Conservation (phyloP, 495 filamentous ascomycete genomes). For the Talaromyces thailandensis region DNA sequence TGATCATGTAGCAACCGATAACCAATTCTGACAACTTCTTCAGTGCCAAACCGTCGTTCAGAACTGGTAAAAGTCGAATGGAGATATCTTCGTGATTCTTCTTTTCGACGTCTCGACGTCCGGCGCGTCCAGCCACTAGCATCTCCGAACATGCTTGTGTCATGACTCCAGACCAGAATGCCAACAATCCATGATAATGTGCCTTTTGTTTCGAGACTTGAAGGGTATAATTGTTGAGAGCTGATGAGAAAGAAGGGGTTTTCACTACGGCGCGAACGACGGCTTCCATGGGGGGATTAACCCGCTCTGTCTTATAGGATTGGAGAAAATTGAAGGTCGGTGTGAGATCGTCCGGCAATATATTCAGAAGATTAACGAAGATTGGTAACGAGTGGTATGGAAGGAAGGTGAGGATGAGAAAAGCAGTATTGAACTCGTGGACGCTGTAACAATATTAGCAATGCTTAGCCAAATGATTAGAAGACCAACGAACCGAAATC, state of each 20-base stretch:
- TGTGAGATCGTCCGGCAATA: slow-evolving; percentile 64
- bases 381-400: slow-evolving; percentile 80
- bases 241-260: slow-evolving; percentile 57
- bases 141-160: slow-evolving; percentile 74
- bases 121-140: slow-evolving; percentile 65
- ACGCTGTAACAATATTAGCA: slow-evolving; percentile 49
- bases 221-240: slow-evolving; percentile 67
- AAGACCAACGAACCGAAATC: slow-evolving; percentile 62
- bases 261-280: slow-evolving; percentile 72
- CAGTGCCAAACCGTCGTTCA: slow-evolving; percentile 68
- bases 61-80: slow-evolving; percentile 59
- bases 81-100: slow-evolving; percentile 73
- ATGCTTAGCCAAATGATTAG: neutral
- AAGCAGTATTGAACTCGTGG: slow-evolving; percentile 80
- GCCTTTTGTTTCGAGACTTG: slow-evolving; percentile 55
- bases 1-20: slow-evolving; percentile 82
- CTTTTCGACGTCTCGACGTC: slow-evolving; percentile 54
- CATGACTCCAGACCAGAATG: slow-evolving; percentile 80
- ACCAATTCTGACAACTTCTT: slow-evolving; percentile 65
- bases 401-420: slow-evolving; percentile 77
- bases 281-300: slow-evolving; percentile 65
- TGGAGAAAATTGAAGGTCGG: slow-evolving; percentile 72
- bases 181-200: slow-evolving; percentile 64
- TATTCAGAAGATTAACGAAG: slow-evolving; percentile 72
- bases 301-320: slow-evolving; percentile 69